phyloP scores from a whole-genome alignment of 139 green algal species.

The Yamagishiella unicocca region DNA sequence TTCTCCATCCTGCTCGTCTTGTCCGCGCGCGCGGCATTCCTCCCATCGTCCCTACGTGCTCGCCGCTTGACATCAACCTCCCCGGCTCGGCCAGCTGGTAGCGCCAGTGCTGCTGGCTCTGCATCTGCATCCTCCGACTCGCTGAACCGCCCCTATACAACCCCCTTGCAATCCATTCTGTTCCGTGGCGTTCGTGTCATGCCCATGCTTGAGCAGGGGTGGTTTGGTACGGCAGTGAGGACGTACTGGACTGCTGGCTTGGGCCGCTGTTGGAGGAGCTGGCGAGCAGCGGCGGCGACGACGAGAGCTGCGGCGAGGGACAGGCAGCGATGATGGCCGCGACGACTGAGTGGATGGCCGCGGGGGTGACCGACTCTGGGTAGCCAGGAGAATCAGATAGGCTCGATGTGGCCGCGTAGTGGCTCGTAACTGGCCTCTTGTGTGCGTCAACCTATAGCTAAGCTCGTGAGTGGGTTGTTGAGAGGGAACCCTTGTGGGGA shows the following conservation, averaged over 20 bases:
- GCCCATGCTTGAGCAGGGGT: slow-evolving; percentile 30
- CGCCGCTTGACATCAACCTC: not conserved
- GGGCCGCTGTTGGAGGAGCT: slow-evolving; percentile 42
- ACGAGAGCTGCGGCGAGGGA: too few species aligned
- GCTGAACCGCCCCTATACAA: not conserved
- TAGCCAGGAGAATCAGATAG: not conserved
- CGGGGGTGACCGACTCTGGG: not conserved
- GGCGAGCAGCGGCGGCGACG: not conserved
- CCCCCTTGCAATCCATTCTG: not conserved
- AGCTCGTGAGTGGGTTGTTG: too few species aligned
- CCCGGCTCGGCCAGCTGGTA: too few species aligned
- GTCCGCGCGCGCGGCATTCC: not conserved
- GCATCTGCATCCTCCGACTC: not conserved
- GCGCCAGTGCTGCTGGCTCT: not conserved
- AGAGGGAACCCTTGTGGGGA: too few species aligned
- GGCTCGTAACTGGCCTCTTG: not conserved
- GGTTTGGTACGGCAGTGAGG: slow-evolving; percentile 52
- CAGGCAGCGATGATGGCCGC: not conserved
- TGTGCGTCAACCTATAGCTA: not conserved
- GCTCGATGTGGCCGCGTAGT: too few species aligned
- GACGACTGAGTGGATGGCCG: not conserved
- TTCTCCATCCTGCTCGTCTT: too few species aligned
- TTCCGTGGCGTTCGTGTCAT: not conserved
- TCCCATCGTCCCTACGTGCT: not conserved
- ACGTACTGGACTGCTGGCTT: slow-evolving; percentile 53